Evolutionary conservation across 345 rosid genomes (phyloP).

Genomic region (Passiflora organensis): DNA sequence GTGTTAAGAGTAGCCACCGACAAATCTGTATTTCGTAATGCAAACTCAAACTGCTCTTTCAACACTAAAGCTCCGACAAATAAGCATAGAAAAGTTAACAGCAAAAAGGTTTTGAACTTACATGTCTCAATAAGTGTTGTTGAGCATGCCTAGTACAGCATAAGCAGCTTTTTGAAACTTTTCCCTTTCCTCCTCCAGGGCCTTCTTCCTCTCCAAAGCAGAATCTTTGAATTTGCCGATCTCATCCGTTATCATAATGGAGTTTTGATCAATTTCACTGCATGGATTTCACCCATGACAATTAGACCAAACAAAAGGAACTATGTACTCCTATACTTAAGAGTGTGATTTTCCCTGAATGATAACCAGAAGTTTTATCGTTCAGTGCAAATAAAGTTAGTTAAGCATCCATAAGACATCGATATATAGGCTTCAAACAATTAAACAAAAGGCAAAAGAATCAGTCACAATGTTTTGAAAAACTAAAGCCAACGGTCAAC

Average conservation of each 20-base stretch:
- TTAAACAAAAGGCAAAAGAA: background rate
- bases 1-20: background rate
- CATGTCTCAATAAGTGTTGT: slow-evolving; percentile 8
- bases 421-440: background rate
- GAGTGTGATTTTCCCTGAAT: background rate
- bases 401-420: too few relatives aligned
- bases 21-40: background rate
- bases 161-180: slow-evolving; percentile 82
- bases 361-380: too few relatives aligned
- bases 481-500: slow-evolving; percentile 15
- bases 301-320: background rate
- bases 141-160: slow-evolving; percentile 53
- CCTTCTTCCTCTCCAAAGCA: slow-evolving; percentile 63
- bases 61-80: background rate
- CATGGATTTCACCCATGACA: slow-evolving; percentile 10
- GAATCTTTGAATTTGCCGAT: slow-evolving; percentile 63
- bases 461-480: background rate
- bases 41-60: background rate
- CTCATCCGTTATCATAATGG: slow-evolving; percentile 62
- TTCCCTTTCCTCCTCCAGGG: slow-evolving; percentile 66
- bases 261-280: slow-evolving; percentile 82
- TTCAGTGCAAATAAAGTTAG: too few relatives aligned
- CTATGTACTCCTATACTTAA: too few relatives aligned
- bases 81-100: background rate
- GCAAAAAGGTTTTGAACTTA: slow-evolving; percentile 1